phyloP scores from a whole-genome alignment of 2,329 filamentous ascomycete genomes.

The Monosporascus cannonballus region DNA sequence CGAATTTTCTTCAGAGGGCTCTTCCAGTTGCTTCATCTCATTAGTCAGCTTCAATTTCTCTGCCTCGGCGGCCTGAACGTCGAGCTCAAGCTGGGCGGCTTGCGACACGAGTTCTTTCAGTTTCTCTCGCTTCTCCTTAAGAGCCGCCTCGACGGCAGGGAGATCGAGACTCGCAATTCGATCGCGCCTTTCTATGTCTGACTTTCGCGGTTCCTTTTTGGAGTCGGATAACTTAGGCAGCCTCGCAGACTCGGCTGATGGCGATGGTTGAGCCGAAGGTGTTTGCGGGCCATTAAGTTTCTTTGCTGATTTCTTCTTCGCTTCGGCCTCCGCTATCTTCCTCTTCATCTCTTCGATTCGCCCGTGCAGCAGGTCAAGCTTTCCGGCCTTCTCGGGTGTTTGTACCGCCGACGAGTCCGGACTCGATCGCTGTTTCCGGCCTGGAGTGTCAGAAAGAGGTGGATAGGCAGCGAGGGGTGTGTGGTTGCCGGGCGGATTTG shows the following conservation, averaged over 20 bases:
- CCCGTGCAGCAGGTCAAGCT: slow-evolving; percentile 28
- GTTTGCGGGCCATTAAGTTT: slow-evolving; percentile 13
- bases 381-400: slow-evolving; percentile 26
- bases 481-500: slow-evolving; percentile 26
- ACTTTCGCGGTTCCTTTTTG: slow-evolving; percentile 3
- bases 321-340: slow-evolving; percentile 53
- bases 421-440: slow-evolving; percentile 34
- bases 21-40: slow-evolving; percentile 29
- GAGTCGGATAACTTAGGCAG: slow-evolving; percentile 8
- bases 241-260: slow-evolving; percentile 5
- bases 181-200: slow-evolving; percentile 17
- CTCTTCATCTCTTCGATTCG: slow-evolving; percentile 56
- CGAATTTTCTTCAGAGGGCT: slow-evolving; percentile 4
- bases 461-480: slow-evolving; percentile 39
- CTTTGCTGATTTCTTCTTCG: slow-evolving; percentile 39
- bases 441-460: slow-evolving; percentile 34
- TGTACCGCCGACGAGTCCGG: slow-evolving; percentile 27
- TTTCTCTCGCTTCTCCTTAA: slow-evolving; percentile 41
- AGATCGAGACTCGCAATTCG: slow-evolving; percentile 33
- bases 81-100: slow-evolving; percentile 41
- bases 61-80: slow-evolving; percentile 32
- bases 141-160: slow-evolving; percentile 30
- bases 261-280: slow-evolving; percentile 14
- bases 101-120: slow-evolving; percentile 41
- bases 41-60: slow-evolving; percentile 27